Evolutionary conservation across 176 grass and related monocot genomes (phyloP).

Genomic region (Olyra latifolia): DNA sequence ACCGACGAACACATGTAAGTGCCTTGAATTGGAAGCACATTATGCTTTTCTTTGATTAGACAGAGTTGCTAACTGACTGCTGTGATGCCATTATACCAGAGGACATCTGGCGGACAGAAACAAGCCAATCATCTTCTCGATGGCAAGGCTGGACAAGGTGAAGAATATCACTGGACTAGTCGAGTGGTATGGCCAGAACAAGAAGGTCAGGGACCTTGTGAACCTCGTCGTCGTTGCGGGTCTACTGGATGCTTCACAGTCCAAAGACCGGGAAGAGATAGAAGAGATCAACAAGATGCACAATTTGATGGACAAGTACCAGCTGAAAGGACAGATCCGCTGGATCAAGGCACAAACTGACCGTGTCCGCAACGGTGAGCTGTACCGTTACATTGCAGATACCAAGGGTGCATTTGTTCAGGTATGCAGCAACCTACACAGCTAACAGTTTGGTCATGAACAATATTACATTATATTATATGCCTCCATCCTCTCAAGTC

Average conservation of each 20-base stretch:
- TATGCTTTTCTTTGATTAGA: neutral
- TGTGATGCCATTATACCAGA: constrained; percentile 42
- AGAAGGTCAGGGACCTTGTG: constrained; percentile 72
- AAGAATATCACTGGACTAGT: constrained; percentile 96
- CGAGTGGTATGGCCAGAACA: constrained; percentile 93
- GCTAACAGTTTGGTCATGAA: too few relatives aligned
- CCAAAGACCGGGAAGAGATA: constrained; percentile 94
- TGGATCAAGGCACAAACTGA: constrained; percentile 92
- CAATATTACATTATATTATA: too few relatives aligned
- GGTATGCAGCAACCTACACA: constrained; percentile 22
- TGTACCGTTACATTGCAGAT: constrained; percentile 91
- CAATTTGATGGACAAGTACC: constrained; percentile 74
- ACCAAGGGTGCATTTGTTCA: constrained; percentile 93
- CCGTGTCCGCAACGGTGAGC: constrained; percentile 78
- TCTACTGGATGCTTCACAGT: constrained; percentile 73
- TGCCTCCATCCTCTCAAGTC: too few relatives aligned
- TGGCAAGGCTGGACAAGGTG: constrained; percentile 92
- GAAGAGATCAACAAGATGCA: constrained; percentile 98
- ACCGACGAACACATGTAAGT: constrained; percentile 81
- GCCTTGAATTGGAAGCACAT: neutral
- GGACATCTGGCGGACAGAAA: constrained; percentile 67
- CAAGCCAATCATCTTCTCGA: constrained; percentile 93
- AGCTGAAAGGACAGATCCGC: constrained; percentile 80
- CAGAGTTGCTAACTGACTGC: constrained; percentile 31
- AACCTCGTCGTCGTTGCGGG: constrained; percentile 83